Percentiles rank a stretch among this genome's conserved stretches.
Evolutionary conservation across 2,329 filamentous ascomycete species (phyloP).

Genomic region (Penicillium occitanis): DNA sequence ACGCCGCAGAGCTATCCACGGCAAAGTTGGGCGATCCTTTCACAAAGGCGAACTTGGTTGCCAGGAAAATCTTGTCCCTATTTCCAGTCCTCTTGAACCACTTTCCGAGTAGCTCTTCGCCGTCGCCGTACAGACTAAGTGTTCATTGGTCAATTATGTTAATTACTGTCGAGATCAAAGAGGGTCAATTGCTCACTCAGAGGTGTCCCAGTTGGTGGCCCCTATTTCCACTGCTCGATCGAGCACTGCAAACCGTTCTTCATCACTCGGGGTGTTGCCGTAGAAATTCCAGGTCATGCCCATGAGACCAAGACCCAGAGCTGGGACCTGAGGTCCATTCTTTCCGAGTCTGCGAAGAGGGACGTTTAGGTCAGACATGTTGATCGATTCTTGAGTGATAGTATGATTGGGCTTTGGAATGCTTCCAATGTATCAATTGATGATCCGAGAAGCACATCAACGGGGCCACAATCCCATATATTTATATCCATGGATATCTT

Average conservation of each 20-base stretch:
- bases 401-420: not conserved
- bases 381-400: not conserved
- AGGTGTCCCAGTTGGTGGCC: slow-evolving; percentile 47
- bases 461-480: not conserved
- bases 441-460: not conserved
- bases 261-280: slow-evolving; percentile 36
- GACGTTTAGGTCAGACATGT: slow-evolving; percentile 5
- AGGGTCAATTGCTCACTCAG: slow-evolving; percentile 25
- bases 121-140: slow-evolving; percentile 26
- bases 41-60: slow-evolving; percentile 52
- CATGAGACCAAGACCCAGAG: slow-evolving; percentile 16
- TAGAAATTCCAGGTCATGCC: slow-evolving; percentile 25
- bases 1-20: slow-evolving; percentile 38
- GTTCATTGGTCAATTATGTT: slow-evolving; percentile 27
- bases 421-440: not conserved
- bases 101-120: slow-evolving; percentile 16
- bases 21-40: slow-evolving; percentile 21
- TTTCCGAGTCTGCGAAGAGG: slow-evolving; percentile 15
- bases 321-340: slow-evolving; percentile 13
- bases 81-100: slow-evolving; percentile 18
- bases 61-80: slow-evolving; percentile 51
- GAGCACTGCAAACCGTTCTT: slow-evolving; percentile 47
- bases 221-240: slow-evolving; percentile 49
- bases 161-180: not conserved
- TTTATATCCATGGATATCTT: not conserved